phyloP scores from a whole-genome alignment of 306 rosid species.

The Trifolium dubium region DNA sequence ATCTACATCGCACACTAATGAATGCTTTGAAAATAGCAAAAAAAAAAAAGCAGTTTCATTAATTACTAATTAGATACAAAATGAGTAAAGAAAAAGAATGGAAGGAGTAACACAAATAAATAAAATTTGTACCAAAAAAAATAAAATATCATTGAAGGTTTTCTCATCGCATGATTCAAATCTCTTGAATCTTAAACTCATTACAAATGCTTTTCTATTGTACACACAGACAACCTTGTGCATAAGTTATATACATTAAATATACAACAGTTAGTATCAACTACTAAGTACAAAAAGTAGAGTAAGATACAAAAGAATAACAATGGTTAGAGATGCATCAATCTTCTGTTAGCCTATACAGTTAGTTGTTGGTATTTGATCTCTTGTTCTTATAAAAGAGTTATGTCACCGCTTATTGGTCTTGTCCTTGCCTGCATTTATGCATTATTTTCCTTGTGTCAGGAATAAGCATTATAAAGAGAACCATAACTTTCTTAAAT shows the following conservation, averaged over 20 bases:
- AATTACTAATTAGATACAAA: neutral
- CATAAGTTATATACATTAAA: neutral
- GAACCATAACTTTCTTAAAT: conserved; percentile 6
- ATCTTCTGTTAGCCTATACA: conserved; percentile 53
- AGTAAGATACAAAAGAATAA: conserved; percentile 41
- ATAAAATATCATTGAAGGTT: too few relatives aligned
- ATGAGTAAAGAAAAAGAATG: neutral
- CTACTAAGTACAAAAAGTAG: conserved; percentile 31
- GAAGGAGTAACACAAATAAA: neutral
- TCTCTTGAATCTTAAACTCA: conserved; percentile 14
- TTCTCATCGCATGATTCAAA: conserved; percentile 22
- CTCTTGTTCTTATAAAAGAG: conserved; percentile 34
- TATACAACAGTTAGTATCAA: conserved; percentile 30
- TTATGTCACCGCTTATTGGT: conserved; percentile 58
- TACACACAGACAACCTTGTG: conserved; percentile 31
- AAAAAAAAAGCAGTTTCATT: neutral
- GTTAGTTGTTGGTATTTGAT: conserved; percentile 37
- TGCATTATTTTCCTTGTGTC: conserved; percentile 32
- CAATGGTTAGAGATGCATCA: conserved; percentile 26
- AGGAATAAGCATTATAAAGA: conserved; percentile 37
- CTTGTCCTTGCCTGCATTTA: conserved; percentile 71
- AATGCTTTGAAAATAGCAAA: too few relatives aligned
- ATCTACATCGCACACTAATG: too few relatives aligned
- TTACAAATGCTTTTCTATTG: conserved; percentile 15
- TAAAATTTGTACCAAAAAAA: neutral